A percentile compares a stretch with the other conserved stretches of the same genome.
These are phyloP conservation scores for Pseudocercospora cruenta DNA, from an alignment of 2,329 filamentous ascomycete genomes.

Conservation along the genomic window DNA sequence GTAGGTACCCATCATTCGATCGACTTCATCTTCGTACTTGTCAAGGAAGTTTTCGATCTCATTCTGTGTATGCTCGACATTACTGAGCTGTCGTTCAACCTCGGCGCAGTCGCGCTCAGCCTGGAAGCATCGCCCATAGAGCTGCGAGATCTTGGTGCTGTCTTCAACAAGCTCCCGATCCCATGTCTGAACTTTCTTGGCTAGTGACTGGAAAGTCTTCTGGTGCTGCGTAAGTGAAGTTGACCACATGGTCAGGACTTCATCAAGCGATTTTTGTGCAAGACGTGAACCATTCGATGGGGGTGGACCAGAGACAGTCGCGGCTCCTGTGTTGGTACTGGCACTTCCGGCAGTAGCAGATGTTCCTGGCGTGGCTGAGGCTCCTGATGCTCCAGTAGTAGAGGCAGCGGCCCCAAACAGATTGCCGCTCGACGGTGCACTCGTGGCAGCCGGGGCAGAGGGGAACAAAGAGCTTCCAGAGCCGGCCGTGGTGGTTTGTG, in stretches of 20 bases:
- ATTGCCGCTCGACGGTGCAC: constrained; percentile 7
- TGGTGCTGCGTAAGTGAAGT: constrained; percentile 94
- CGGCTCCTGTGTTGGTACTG: constrained; percentile 3
- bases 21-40: constrained; percentile 87
- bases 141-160: constrained; percentile 88
- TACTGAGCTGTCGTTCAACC: constrained; percentile 86
- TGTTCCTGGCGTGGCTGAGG: constrained; percentile 8
- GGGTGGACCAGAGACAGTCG: constrained; percentile 70
- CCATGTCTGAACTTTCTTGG: constrained; percentile 84
- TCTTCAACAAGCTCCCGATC: constrained; percentile 92
- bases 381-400: constrained; percentile 3
- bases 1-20: constrained; percentile 82
- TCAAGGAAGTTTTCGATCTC: constrained; percentile 88
- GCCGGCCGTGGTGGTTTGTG: neutral
- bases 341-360: constrained; percentile 7
- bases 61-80: constrained; percentile 89
- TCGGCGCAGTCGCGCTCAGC: constrained; percentile 91
- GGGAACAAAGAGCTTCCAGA: neutral
- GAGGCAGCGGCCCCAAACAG: constrained; percentile 9
- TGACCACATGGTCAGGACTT: constrained; percentile 96
- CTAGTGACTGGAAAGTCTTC: constrained; percentile 92
- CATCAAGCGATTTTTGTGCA: constrained; percentile 99
- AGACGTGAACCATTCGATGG: constrained; percentile 82
- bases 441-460: constrained; percentile 10
- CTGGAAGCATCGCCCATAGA: constrained; percentile 90